A percentile compares a stretch with the other conserved stretches of the same genome.
Conservation (phyloP, 805 yeast genomes). For the Spathaspora boniae region DNA sequence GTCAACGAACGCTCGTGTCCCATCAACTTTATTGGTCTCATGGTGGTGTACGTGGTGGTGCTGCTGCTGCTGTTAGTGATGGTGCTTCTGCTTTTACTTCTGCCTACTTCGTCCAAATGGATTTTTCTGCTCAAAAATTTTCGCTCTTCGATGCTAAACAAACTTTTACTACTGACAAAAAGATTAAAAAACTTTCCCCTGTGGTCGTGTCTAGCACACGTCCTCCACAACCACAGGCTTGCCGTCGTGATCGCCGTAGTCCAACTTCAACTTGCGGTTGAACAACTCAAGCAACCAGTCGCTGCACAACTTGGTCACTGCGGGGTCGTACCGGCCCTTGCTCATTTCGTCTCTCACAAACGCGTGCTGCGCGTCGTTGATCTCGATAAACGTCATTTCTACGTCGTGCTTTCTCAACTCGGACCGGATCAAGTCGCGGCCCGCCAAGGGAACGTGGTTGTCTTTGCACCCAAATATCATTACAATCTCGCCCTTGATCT, state of each 20-base stretch:
- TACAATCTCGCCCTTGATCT: constrained; percentile 56
- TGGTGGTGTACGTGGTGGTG: too few relatives aligned
- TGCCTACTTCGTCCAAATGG: too few relatives aligned
- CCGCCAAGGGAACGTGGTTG: constrained; percentile 75
- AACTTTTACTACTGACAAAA: too few relatives aligned
- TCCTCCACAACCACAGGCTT: constrained; percentile 50
- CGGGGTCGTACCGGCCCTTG: constrained; percentile 82
- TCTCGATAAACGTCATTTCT: constrained; percentile 67
- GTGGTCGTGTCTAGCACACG: constrained; percentile 45
- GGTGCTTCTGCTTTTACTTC: too few relatives aligned
- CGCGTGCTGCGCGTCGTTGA: constrained; percentile 80
- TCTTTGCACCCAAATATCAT: constrained; percentile 77
- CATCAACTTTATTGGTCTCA: constrained; percentile 61
- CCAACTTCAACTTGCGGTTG: constrained; percentile 62
- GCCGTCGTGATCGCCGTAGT: constrained; percentile 62
- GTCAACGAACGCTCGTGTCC: constrained; percentile 98
- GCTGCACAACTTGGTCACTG: constrained; percentile 62
- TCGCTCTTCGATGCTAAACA: too few relatives aligned
- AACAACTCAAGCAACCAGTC: constrained; percentile 70
- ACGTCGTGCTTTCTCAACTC: constrained; percentile 56
- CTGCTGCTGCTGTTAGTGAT: too few relatives aligned
- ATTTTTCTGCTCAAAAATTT: too few relatives aligned
- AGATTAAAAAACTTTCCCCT: constrained; percentile 1
- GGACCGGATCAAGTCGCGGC: constrained; percentile 67
- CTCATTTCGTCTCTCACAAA: constrained; percentile 75